These are phyloP conservation scores for Magnolia kwangsiensis DNA, from an alignment of 164 flowering plant genomes.

Conservation along the genomic window DNA sequence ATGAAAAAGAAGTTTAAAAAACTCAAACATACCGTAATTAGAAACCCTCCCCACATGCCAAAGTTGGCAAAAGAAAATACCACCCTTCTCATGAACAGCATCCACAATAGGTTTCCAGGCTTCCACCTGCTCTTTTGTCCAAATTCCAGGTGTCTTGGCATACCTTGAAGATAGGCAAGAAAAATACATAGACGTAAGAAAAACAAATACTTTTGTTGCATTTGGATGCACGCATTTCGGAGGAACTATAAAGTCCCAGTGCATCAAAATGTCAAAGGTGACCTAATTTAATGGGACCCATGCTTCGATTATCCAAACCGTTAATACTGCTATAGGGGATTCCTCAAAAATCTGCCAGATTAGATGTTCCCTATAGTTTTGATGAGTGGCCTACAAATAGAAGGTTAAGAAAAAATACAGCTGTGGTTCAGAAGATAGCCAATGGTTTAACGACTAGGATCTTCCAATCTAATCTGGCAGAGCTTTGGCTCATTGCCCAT, in stretches of 20 bases:
- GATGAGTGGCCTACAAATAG: too few species aligned
- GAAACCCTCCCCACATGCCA: slow-evolving; percentile 37
- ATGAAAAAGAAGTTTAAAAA: neutral
- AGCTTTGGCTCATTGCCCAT: too few species aligned
- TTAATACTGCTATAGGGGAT: neutral
- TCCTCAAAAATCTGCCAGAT: neutral
- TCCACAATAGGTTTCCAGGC: slow-evolving; percentile 36
- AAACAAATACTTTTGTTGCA: neutral
- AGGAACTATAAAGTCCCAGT: neutral
- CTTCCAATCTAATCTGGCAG: too few species aligned
- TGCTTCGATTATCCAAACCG: neutral
- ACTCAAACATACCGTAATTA: slow-evolving; percentile 13
- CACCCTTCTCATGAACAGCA: slow-evolving; percentile 37
- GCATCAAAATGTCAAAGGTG: neutral
- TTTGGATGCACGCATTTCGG: neutral
- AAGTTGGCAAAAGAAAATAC: slow-evolving; percentile 28
- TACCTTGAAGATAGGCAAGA: slow-evolving; percentile 16
- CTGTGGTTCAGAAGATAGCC: too few species aligned
- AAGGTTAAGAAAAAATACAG: too few species aligned
- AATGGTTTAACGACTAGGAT: too few species aligned
- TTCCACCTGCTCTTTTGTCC: slow-evolving; percentile 33
- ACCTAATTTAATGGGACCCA: neutral
- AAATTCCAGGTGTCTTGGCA: slow-evolving; percentile 27
- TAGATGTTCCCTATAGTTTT: neutral
- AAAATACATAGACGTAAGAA: neutral